These are phyloP conservation scores for Phaeosphaeriaceae sp. DNA, from an alignment of 2,329 filamentous ascomycete species.

Conservation along the genomic window DNA sequence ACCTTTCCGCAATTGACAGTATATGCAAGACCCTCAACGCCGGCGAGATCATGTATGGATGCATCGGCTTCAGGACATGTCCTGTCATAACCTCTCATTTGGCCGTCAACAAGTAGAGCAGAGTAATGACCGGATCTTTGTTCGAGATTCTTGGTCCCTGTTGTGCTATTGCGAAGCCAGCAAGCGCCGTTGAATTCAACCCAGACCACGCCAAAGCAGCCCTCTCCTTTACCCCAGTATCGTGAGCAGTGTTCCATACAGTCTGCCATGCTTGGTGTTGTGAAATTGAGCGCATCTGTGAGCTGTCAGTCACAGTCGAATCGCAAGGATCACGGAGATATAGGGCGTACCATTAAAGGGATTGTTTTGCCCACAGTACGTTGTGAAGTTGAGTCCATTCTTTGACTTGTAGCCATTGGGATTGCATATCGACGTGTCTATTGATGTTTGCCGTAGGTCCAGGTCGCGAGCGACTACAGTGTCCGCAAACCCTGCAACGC, in stretches of 20 bases:
- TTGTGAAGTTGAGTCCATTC: conserved; percentile 42
- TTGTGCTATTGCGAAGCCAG: conserved; percentile 38
- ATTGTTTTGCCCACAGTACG: conserved; percentile 39
- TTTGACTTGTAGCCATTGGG: conserved; percentile 27
- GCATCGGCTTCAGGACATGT: conserved; percentile 32
- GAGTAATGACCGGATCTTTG: conserved; percentile 22
- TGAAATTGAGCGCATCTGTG: conserved; percentile 28
- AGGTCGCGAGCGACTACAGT: conserved; percentile 18
- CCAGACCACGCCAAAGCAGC: conserved; percentile 41
- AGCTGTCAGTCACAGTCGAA: conserved; percentile 5
- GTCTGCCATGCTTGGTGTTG: conserved; percentile 22
- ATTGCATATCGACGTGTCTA: conserved; percentile 18
- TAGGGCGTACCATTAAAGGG: conserved; percentile 29
- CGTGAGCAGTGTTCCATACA: conserved; percentile 44
- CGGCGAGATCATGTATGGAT: conserved; percentile 27
- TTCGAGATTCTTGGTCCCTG: conserved; percentile 12
- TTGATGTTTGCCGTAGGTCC: conserved; percentile 15
- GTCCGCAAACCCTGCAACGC: conserved; percentile 22
- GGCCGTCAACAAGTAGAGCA: conserved; percentile 26
- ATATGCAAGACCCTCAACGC: conserved; percentile 30
- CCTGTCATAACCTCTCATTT: conserved; percentile 26
- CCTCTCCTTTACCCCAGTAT: conserved; percentile 37
- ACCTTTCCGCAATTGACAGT: conserved; percentile 38
- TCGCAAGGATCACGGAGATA: not conserved
- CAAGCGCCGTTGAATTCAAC: conserved; percentile 21